Base-by-base conservation (phyloP, 768 basidiomycete species). In the Kwoniella sp. region DNA sequence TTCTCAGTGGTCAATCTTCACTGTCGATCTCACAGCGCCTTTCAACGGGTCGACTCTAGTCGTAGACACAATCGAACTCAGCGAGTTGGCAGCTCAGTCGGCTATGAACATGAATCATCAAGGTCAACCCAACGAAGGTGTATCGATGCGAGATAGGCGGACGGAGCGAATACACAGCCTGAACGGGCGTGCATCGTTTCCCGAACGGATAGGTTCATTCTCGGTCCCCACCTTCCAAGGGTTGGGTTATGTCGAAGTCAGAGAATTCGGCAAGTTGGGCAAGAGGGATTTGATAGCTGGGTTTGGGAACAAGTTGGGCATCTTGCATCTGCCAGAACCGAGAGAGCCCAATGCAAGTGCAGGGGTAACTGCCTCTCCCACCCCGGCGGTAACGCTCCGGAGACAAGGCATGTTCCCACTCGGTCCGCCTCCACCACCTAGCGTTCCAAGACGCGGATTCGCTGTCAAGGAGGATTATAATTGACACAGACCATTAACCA, bases 281-380 rank as follows among this genome's bases (percentile, higher is more conserved):
- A 12, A 7, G 6, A 27, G 49, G 13, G 21, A n/a, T 2, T 10
- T 72, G 19, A 51, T 75, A 1, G 68, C 54, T 21, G 73, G 65
- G 19, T 75, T 75, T 36, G 73, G 71, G 9, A 71, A 75, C 63
- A 49, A 65, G 21, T 53, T 75, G 25, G 73, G 73, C 19, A 37
- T 72, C 4, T 33, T 72, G 8, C 50, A 40, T 19, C 8, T 73
- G 0, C 47, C 59, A 33, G 21, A 22, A 12, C 27, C 48, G 15
- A 2, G 5, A 17, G 7, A 33, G 24, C 19, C n/a, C 22, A 30
- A 13, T 12, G 17, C 27, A 4, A 58, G 57, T 44, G n/a, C 25
- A n/a, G n/a, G n/a, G n/a, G n/a, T n/a, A n/a, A n/a, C n/a, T n/a
- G 46, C 33, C 33, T 13, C 33, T 33, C 33, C 33, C 19, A 48